phyloP scores from a whole-genome alignment of 2,329 filamentous ascomycete species.

The Monosporascus sp. region DNA sequence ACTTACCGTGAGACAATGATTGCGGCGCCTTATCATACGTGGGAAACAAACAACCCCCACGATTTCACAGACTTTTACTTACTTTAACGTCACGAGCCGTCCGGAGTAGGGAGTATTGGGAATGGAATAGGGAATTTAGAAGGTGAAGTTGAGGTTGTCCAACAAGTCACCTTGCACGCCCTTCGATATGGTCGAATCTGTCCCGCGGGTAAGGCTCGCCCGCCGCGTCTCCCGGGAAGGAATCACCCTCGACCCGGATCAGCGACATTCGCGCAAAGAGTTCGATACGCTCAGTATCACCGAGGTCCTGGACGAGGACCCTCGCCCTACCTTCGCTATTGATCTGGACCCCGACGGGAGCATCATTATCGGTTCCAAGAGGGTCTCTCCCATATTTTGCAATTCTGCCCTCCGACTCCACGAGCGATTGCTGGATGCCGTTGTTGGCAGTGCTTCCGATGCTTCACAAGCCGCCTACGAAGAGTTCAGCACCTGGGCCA shows the following conservation, averaged over 20 bases:
- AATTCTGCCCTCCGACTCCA: slow-evolving; percentile 29
- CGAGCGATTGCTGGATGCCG: slow-evolving; percentile 27
- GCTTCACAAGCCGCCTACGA: slow-evolving; percentile 18
- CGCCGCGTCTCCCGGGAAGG: neutral
- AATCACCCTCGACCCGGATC: slow-evolving; percentile 1
- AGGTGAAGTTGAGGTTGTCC: neutral
- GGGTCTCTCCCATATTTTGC: slow-evolving; percentile 30
- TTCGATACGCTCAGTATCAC: slow-evolving; percentile 16
- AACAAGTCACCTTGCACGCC: neutral
- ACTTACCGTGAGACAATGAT: no score
- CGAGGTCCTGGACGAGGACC: slow-evolving; percentile 32
- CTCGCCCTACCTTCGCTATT: slow-evolving; percentile 32
- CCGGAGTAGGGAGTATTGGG: neutral
- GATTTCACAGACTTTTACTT: neutral
- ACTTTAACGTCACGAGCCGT: no score
- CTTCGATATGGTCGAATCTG: neutral
- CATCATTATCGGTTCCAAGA: slow-evolving; percentile 7
- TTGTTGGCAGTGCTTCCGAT: slow-evolving; percentile 9
- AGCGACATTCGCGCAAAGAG: slow-evolving; percentile 11
- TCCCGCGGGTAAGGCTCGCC: neutral
- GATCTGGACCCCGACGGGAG: slow-evolving; percentile 32
- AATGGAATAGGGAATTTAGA: neutral
- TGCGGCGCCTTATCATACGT: no score
- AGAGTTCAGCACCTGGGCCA: slow-evolving; percentile 36
- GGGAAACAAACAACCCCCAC: no score